Conservation (phyloP, 495 filamentous ascomycete species). For the Neurospora sp. region DNA sequence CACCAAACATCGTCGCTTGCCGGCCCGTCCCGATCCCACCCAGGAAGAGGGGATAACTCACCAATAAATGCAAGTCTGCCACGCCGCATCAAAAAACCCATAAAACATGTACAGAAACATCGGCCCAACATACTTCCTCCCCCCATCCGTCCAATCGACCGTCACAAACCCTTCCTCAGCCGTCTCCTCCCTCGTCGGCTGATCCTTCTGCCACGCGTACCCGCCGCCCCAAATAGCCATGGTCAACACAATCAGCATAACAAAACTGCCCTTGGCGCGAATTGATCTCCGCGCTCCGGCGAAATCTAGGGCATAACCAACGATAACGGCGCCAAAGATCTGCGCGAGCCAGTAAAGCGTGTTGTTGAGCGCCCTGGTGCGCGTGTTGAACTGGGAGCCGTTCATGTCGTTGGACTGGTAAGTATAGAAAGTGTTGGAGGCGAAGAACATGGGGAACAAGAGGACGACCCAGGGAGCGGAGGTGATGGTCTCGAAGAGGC, state of each 20-base stretch:
- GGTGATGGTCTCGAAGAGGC: constrained; percentile 64
- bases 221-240: constrained; percentile 84
- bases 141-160: constrained; percentile 54
- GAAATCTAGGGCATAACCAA: constrained; percentile 68
- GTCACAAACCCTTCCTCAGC: constrained; percentile 24
- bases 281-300: constrained; percentile 51
- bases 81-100: constrained; percentile 79
- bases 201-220: constrained; percentile 63
- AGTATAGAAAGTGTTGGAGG: constrained; percentile 75
- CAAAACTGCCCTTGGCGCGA: constrained; percentile 66
- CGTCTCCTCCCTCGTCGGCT: constrained; percentile 39
- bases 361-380: constrained; percentile 74
- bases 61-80: constrained; percentile 86
- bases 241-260: constrained; percentile 59
- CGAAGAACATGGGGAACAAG: constrained; percentile 81
- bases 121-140: constrained; percentile 55
- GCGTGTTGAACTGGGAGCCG: constrained; percentile 66
- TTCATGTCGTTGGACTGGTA: constrained; percentile 58
- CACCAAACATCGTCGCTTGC: no score
- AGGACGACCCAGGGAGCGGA: constrained; percentile 68
- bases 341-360: constrained; percentile 81
- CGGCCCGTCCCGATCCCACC: no score
- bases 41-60: constrained; percentile 29
- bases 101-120: constrained; percentile 94
- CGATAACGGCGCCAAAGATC: constrained; percentile 71